Evolutionary conservation across 1,139 yeast genomes (phyloP).

Genomic region (Scheffersomyces insectosa): DNA sequence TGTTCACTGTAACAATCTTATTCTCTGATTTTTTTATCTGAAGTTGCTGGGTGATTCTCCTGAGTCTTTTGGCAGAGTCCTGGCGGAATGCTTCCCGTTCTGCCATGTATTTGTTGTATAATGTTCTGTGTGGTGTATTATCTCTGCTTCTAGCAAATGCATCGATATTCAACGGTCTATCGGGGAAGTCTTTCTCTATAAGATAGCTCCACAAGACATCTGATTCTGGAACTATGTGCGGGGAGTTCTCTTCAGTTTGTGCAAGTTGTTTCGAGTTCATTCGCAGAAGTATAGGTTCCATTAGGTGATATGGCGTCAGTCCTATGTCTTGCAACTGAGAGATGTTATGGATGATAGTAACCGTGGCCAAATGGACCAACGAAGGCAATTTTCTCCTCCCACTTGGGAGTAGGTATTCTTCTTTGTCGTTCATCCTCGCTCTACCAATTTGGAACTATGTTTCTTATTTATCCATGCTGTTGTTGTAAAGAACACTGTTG

Average conservation of each 20-base stretch:
- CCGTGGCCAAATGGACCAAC: constrained; percentile 17
- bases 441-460: too few species aligned
- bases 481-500: too few species aligned
- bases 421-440: too few species aligned
- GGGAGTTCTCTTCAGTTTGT: constrained; percentile 44
- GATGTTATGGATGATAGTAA: constrained; percentile 18
- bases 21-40: constrained; percentile 47
- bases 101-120: constrained; percentile 42
- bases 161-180: constrained; percentile 25
- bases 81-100: constrained; percentile 51
- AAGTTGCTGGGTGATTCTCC: constrained; percentile 44
- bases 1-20: constrained; percentile 43
- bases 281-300: constrained; percentile 42
- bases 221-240: constrained; percentile 46
- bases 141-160: constrained; percentile 5
- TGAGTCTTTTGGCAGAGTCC: constrained; percentile 49
- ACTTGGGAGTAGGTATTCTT: too few species aligned
- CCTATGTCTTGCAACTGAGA: constrained; percentile 41
- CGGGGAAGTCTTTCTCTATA: constrained; percentile 52
- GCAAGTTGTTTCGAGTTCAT: constrained; percentile 50
- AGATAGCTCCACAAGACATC: constrained; percentile 53
- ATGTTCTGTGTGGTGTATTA: constrained; percentile 39
- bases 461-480: too few species aligned
- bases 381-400: constrained; percentile 5
- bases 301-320: constrained; percentile 48